Evolutionary conservation across 2,329 filamentous ascomycete species (phyloP).

Genomic region (Penicillium sp.): DNA sequence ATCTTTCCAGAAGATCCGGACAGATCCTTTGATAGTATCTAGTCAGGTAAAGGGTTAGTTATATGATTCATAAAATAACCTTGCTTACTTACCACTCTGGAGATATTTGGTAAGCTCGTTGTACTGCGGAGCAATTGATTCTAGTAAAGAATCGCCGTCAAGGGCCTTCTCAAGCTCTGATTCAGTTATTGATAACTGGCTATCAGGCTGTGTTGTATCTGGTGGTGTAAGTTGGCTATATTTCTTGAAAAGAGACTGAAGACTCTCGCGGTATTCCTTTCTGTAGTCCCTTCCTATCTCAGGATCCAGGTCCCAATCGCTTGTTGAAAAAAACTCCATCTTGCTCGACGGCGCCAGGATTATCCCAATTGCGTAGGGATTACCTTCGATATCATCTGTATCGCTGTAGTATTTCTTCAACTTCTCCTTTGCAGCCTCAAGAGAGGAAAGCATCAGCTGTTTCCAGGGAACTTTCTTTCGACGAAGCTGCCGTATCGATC

Average conservation of each 20-base stretch:
- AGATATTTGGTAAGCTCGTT: conserved; percentile 1
- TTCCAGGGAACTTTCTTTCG: not conserved
- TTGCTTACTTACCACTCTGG: not conserved
- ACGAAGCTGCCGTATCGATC: conserved; percentile 6
- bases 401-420: not conserved
- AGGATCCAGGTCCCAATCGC: conserved; percentile 2
- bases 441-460: not conserved
- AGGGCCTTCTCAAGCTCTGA: not conserved
- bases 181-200: not conserved
- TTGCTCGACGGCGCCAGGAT: not conserved
- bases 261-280: not conserved
- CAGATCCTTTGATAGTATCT: not conserved
- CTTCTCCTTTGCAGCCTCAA: not conserved
- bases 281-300: not conserved
- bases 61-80: not conserved
- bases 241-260: not conserved
- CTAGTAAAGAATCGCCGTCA: not conserved
- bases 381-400: not conserved
- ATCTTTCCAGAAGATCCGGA: not conserved
- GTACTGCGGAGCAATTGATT: not conserved
- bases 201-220: not conserved
- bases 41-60: not conserved
- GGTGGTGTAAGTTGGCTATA: not conserved
- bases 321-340: conserved; percentile 5
- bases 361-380: not conserved